These are phyloP conservation scores for Pleurotus cornucopiae DNA, from an alignment of 768 basidiomycete species.

Conservation along the genomic window DNA sequence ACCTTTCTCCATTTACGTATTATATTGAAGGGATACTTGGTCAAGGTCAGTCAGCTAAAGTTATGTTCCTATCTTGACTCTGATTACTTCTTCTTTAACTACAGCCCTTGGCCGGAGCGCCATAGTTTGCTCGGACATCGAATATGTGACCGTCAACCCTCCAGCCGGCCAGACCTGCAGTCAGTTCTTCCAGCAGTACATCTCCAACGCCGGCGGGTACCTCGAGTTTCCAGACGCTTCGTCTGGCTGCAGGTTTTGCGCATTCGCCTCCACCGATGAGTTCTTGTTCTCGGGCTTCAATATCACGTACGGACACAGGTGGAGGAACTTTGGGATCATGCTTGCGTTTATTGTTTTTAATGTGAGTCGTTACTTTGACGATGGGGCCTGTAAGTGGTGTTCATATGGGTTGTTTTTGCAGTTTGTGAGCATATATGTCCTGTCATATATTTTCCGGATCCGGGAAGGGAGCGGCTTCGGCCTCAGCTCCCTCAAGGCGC, in stretches of 20 bases:
- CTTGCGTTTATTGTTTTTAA: conserved; percentile 44
- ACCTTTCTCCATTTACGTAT: conserved; percentile 50
- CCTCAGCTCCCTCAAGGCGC: conserved; percentile 14
- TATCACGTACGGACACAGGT: conserved; percentile 50
- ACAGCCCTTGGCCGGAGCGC: conserved; percentile 45
- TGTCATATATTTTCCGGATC: conserved; percentile 39
- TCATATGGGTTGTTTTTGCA: too few species aligned
- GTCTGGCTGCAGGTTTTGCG: conserved; percentile 51
- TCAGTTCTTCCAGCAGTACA: conserved; percentile 46
- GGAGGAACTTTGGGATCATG: conserved; percentile 50
- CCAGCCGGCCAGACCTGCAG: conserved; percentile 56
- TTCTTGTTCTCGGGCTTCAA: conserved; percentile 55
- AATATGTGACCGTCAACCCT: conserved; percentile 58
- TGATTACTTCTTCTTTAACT: conserved; percentile 19
- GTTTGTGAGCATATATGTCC: too few species aligned
- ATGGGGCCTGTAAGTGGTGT: too few species aligned
- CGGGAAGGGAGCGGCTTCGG: conserved; percentile 21
- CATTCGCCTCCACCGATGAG: conserved; percentile 45
- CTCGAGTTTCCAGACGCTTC: conserved; percentile 49
- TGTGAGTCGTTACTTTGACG: conserved; percentile 15
- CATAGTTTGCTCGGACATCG: conserved; percentile 54
- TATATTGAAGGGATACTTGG: conserved; percentile 49
- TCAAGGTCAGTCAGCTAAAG: conserved; percentile 30
- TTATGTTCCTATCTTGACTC: conserved; percentile 25
- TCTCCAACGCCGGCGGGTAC: conserved; percentile 50